Evolutionary conservation across 2,329 filamentous ascomycete species (phyloP), one percentile per base, ranked within the genome.

Genomic region (Colletotrichum camelliae): DNA sequence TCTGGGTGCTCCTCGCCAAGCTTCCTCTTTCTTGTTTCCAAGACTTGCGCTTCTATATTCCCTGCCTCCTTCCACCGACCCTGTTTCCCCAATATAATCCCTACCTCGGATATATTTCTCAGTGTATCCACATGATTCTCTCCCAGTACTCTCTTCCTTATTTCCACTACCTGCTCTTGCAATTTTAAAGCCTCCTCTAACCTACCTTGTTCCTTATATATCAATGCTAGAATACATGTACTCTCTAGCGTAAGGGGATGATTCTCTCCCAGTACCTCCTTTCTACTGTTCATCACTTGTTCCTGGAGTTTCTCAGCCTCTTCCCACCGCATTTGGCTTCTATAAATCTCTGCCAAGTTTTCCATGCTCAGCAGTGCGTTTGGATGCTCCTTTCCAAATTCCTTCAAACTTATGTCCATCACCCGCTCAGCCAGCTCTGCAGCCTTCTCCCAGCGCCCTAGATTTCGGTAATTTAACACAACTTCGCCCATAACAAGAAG

Each of bases 21-120:
- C 37, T 33, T 9, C 65, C 15, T 74, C 16, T 71, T 60, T 5
- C 24, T 62, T 7, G n/a, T 62, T 48, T 48, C 39, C 39, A 48
- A 18, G 5, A 48, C 9, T 48, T 48, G 39, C 39, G 39, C 39
- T 9, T 7, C 18, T n/a, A 48, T 18, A 12, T 9, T 48, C 18
- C n/a, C 39, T 9, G 9, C 39, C 39, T 48, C 39, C 18, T n/a
- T 48, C 39, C 39, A 48, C 39, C 39, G 9, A 1, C 5, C 5
- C 39, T 48, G 9, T 6, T 7, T 4, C 12, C 0, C 9, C 10
- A 48, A n/a, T 5, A 48, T n/a, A 1, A 1, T 0, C 18, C 0
- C 39, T 48, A n/a, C 10, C 0, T 48, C 3, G 5, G 5, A 9
- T 18, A 48, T 3, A 12, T 5, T 9, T 48, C 5, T 9, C 9